Evolutionary conservation across 2,329 filamentous ascomycete genomes (phyloP), one percentile per base, ranked within the genome.

Genomic region (Alternaria brassicae): DNA sequence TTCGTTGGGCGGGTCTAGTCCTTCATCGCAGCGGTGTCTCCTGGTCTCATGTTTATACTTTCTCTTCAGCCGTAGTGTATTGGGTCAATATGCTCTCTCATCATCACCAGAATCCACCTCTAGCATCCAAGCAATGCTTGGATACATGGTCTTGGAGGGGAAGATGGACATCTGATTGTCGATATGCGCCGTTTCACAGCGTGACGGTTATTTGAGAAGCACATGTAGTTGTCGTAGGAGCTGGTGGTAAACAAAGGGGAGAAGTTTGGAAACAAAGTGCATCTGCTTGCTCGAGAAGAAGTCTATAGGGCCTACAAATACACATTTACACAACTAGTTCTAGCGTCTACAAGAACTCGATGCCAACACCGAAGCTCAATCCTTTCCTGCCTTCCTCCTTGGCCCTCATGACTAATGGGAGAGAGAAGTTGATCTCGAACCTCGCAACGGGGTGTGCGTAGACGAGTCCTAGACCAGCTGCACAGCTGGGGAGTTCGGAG

Each of bases 381-480:
- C 95, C 95, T 81, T 99, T 99, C 55, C 94, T 87, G 15, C 88
- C 89, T 69, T 95, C 89, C 80, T 99, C 95, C 34, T 92, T 93
- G 64, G 86, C 89, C 58, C 95, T 86, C 72, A 92, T 78, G 17
- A 94, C 89, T 59, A 99, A 77, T 1, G 95, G 95, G 67, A 99
- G 78, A 70, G 91, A 93, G 76, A 99, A 97, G 79, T 99, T 99
- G 68, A 99, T 83, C 81, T 99, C 95, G 65, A 99, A 97, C 56
- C 95, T 83, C 10, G 95, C 95, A 19, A 94, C 90, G 0, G 93
- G 93, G 73, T 98, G 94, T 3, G 93, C 95, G 76, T 99, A 99
- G 1, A 99, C 93, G 21, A 99, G 81, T 0, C 95, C 95, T 12
- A 97, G 80, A 25, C 95, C 95, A 1, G 92, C 94, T 2, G 94